Base-by-base conservation (phyloP, 208 protist species). In the Trypanosoma avium region DNA sequence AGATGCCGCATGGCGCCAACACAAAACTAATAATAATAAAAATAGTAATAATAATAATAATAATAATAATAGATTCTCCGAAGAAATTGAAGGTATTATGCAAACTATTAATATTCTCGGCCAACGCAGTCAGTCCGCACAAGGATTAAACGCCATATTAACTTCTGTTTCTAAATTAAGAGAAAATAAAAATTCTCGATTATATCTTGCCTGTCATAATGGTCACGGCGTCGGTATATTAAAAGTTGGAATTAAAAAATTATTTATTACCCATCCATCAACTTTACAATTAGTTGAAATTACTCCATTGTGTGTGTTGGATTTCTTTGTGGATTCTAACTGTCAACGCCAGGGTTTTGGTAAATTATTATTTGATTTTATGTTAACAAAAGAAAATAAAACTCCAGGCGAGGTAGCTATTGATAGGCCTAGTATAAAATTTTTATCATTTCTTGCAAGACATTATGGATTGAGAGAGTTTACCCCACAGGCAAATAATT, bases 321-420 rank as follows among this genome's bases (percentile, higher is more conserved):
- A 98, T 65, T 97, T 98, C 67, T 98, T 95, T 61, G 93, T 98
- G 10, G 79, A 90, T 38, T 91, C 97, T 53, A 52, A 17, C 15
- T 76, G 35, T 21, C 96, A 98, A 76, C 81, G 95, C 4, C 55
- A 72, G 19, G 95, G 95, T 9, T 84, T 86, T 71, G 95, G 95
- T 40, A 70, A 79, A 42, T 12, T 49, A 30, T 72, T 98, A 13
- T 97, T 95, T 67, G 77, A 70, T n/a, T 46, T 70, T 38, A 92
- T 95, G 85, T 68, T 94, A 17, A 26, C 29, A 15, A 12, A 35
- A 3, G 78, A 93, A 56, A 57, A 70, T 10, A 22, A 69, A 12
- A 68, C 58, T 13, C 73, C 82, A 26, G 82, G 80, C 54, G 70
- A 72, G 65, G 61, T 98, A 22, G 95, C 79, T 5, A 97, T 97